A percentile compares a stretch with the other conserved stretches of the same genome.
phyloP scores from a whole-genome alignment of 305 asterid species.

The Fraxinus paxiana region DNA sequence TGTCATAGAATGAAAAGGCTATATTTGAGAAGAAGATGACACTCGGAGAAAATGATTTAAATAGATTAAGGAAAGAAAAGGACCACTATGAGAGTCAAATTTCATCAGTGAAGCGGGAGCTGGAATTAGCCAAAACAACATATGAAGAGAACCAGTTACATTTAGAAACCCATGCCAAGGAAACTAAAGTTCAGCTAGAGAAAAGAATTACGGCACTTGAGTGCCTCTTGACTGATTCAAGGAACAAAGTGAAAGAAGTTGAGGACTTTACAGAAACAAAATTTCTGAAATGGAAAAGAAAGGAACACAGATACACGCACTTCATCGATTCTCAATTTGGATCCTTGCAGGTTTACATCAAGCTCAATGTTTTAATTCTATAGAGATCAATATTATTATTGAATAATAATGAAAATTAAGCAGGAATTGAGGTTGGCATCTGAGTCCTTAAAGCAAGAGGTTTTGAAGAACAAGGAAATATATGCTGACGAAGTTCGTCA shows the following conservation, averaged over 20 bases:
- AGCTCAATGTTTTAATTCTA: constrained; percentile 22
- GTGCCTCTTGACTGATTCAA: constrained; percentile 51
- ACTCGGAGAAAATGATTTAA: constrained; percentile 52
- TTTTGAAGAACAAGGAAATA: constrained; percentile 47
- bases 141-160: constrained; percentile 49
- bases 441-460: constrained; percentile 67
- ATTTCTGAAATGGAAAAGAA: constrained; percentile 60
- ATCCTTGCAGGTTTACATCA: constrained; percentile 60
- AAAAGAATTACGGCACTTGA: constrained; percentile 64
- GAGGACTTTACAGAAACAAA: constrained; percentile 76
- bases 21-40: constrained; percentile 62
- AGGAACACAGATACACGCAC: constrained; percentile 60
- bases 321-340: constrained; percentile 66
- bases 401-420: constrained; percentile 20
- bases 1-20: constrained; percentile 63
- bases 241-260: constrained; percentile 63
- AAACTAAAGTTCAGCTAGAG: constrained; percentile 48
- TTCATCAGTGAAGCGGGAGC: constrained; percentile 50
- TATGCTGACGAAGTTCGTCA: constrained; percentile 60
- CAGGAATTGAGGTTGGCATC: constrained; percentile 68
- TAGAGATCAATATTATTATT: neutral
- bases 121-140: constrained; percentile 39
- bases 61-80: constrained; percentile 52
- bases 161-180: constrained; percentile 53
- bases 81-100: constrained; percentile 52